A percentile compares a stretch with the other conserved stretches of the same genome.
phyloP scores from a whole-genome alignment of 139 green algal genomes.

The Choricystis sp. region DNA sequence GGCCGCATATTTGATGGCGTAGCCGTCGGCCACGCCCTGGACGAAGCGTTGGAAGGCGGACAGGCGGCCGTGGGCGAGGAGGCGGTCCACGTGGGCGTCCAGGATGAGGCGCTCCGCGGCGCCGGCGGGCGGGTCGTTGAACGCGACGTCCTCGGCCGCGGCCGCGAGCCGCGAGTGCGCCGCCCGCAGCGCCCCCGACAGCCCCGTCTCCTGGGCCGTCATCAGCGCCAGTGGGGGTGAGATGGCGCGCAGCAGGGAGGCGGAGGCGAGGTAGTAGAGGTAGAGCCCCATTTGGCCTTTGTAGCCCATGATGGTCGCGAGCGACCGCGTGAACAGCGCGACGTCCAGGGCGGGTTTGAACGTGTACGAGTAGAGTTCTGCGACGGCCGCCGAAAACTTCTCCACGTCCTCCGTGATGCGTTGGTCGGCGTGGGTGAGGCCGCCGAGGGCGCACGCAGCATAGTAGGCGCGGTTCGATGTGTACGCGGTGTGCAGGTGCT shows the following conservation, averaged over 20 bases:
- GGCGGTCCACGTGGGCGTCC: conserved; percentile 73
- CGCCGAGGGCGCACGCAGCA: conserved; percentile 65
- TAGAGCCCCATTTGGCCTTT: conserved; percentile 46
- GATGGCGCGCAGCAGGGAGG: conserved; percentile 51
- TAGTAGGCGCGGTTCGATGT: conserved; percentile 83
- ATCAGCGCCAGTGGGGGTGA: conserved; percentile 73
- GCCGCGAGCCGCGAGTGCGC: conserved; percentile 19
- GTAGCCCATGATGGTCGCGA: conserved; percentile 77
- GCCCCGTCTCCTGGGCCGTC: conserved; percentile 53
- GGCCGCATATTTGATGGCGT: conserved; percentile 80
- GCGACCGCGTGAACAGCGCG: conserved; percentile 72
- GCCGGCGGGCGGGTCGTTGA: conserved; percentile 75
- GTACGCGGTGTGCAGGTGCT: conserved; percentile 70
- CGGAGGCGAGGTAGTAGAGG: conserved; percentile 50
- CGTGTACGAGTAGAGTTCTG: conserved; percentile 80
- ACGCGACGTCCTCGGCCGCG: conserved; percentile 32
- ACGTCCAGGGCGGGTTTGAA: conserved; percentile 94
- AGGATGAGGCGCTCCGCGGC: conserved; percentile 72
- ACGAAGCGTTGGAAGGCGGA: conserved; percentile 70
- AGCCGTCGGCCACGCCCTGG: conserved; percentile 69
- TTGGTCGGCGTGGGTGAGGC: conserved; percentile 82
- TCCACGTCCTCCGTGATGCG: conserved; percentile 89
- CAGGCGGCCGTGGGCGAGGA: conserved; percentile 60
- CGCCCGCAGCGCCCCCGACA: conserved; percentile 42
- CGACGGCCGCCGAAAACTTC: conserved; percentile 67